Base-by-base conservation (phyloP, 495 filamentous ascomycete genomes). In the Aspergillus wentii region DNA sequence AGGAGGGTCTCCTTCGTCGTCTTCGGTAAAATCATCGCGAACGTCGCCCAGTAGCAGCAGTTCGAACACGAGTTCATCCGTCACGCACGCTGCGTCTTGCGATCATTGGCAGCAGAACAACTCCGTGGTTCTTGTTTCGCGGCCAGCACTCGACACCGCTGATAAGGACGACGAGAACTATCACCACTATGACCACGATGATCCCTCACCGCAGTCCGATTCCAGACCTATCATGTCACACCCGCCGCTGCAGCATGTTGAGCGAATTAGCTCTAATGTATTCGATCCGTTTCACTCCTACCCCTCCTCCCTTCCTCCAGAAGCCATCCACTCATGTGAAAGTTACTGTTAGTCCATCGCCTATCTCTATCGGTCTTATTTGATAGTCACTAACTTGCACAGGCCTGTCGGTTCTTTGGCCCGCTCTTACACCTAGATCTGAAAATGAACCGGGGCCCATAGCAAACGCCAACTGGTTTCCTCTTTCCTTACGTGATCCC, bases 281-380 rank as follows among this genome's bases (percentile, higher is more conserved):
- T 26, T 65, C 2, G 63, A 69, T 38, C 65, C 65, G 0, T 69
- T 67, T 20, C 17, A 25, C 15, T 59, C 58, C 14, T 53, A 57
- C 35, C 52, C 56, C 5, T 39, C 50, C 1, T 17, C 30, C 15
- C 52, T 51, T 25, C 36, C 56, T 9, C 44, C 50, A 1, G 54
- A 60, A 10, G 7, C 57, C n/a, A 46, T 62, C 8, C 33, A 52
- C 38, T 11, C 29, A 18, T 50, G 46, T 19, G 46, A 59, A 28
- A 34, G 17, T 3, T 62, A 65, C 36, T 54, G 59, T 55, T 27
- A 30, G 42, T 50, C 7, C 25, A n/a, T n/a, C n/a, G n/a, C n/a
- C n/a, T n/a, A n/a, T 25, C 5, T 26, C 16, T 14, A 23, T 17
- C 17, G 35, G 1, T 11, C 14, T 32, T 15, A 17, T 26, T 23